Evolutionary conservation across 2,329 filamentous ascomycete genomes (phyloP).

Genomic region (Sporothrix curviconia): DNA sequence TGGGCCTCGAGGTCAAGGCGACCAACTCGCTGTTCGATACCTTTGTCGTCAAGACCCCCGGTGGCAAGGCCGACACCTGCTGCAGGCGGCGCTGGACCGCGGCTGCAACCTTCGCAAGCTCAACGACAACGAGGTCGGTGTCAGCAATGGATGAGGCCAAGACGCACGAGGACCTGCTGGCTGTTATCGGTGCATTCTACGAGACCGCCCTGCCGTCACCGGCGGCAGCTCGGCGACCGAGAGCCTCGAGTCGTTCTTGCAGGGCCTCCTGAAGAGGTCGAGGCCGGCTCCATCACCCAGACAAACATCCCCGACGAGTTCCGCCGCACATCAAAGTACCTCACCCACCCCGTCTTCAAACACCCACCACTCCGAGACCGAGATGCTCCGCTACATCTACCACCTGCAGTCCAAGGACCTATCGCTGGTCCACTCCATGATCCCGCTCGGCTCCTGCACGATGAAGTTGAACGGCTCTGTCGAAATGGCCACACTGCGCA

Average conservation of each 20-base stretch:
- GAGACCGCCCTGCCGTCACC: constrained; percentile 10
- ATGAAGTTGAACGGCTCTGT: constrained; percentile 97
- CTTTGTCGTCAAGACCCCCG: constrained; percentile 55
- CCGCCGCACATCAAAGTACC: constrained; percentile 64
- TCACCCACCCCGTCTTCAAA: constrained; percentile 95
- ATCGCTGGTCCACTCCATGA: constrained; percentile 94
- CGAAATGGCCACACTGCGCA: constrained; percentile 83
- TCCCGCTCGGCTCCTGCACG: constrained; percentile 90
- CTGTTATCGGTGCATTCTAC: constrained; percentile 17
- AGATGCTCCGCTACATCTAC: constrained; percentile 87
- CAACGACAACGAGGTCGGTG: constrained; percentile 48
- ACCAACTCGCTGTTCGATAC: constrained; percentile 60
- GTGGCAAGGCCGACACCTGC: constrained; percentile 38
- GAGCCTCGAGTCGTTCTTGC: constrained; percentile 24
- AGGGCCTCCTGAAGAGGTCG: constrained; percentile 33
- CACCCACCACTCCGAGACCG: constrained; percentile 88
- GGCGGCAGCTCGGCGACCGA: background rate
- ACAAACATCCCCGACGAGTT: constrained; percentile 49
- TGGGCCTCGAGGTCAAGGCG: constrained; percentile 51
- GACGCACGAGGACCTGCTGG: constrained; percentile 24
- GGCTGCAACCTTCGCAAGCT: constrained; percentile 52
- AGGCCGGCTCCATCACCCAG: constrained; percentile 22
- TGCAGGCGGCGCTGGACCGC: constrained; percentile 44
- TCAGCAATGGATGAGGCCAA: constrained; percentile 68
- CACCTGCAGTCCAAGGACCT: constrained; percentile 92